A percentile compares a stretch with the other conserved stretches of the same genome.
phyloP scores from a whole-genome alignment of 2,329 filamentous ascomycete genomes.

The Exophiala phaeomuriformis region DNA sequence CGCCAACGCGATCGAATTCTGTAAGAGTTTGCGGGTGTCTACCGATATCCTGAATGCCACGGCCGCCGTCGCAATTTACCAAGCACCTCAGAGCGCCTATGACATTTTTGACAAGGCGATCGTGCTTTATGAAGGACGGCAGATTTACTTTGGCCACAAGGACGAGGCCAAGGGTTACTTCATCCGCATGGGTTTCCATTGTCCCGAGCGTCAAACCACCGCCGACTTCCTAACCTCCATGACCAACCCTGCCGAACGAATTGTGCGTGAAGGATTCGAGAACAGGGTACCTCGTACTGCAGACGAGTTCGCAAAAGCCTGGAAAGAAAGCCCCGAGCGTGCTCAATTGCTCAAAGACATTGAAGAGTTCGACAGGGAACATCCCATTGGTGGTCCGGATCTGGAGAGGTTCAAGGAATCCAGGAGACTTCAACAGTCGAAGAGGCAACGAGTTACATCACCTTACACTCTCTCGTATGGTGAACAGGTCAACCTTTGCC shows the following conservation, averaged over 20 bases:
- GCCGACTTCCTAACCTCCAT: slow-evolving; percentile 66
- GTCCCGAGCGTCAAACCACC: slow-evolving; percentile 61
- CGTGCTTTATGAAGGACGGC: slow-evolving; percentile 67
- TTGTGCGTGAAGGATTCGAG: slow-evolving; percentile 54
- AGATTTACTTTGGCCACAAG: slow-evolving; percentile 69
- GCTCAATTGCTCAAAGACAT: slow-evolving; percentile 38
- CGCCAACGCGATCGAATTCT: slow-evolving; percentile 53
- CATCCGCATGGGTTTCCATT: slow-evolving; percentile 61
- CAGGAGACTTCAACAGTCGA: slow-evolving; percentile 39
- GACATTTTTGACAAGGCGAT: slow-evolving; percentile 67
- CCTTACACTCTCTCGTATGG: slow-evolving; percentile 51
- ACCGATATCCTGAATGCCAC: slow-evolving; percentile 45
- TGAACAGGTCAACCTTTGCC: slow-evolving; percentile 50
- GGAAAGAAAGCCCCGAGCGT: slow-evolving; percentile 49
- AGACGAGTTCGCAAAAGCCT: slow-evolving; percentile 57
- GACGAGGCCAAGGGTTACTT: slow-evolving; percentile 58
- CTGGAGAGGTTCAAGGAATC: slow-evolving; percentile 38
- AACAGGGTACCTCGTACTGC: slow-evolving; percentile 58
- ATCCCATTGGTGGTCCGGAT: slow-evolving; percentile 38
- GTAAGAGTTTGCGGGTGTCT: slow-evolving; percentile 45
- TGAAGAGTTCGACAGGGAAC: slow-evolving; percentile 38
- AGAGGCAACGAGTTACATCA: slow-evolving; percentile 43
- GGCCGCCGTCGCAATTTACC: slow-evolving; percentile 54
- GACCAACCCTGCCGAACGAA: slow-evolving; percentile 57
- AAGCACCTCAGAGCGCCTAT: slow-evolving; percentile 46